These are phyloP conservation scores for Camellia sinensis DNA, from an alignment of 148 eudicot genomes.

Conservation along the genomic window DNA sequence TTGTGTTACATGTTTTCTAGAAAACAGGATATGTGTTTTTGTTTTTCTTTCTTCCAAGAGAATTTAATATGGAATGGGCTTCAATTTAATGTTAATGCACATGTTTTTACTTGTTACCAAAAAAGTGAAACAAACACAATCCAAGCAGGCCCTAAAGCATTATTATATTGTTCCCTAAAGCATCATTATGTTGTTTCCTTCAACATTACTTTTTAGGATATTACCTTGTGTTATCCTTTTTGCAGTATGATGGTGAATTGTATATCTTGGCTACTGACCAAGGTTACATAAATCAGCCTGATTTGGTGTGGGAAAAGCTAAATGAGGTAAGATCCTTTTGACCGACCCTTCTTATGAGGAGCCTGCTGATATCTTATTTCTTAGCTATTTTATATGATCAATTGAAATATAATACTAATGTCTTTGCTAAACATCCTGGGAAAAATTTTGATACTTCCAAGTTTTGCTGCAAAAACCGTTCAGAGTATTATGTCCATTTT, in stretches of 20 bases:
- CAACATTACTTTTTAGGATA: background rate
- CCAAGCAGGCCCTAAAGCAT: background rate
- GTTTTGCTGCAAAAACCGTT: background rate
- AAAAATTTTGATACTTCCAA: background rate
- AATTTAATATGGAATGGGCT: background rate
- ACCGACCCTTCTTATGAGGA: background rate
- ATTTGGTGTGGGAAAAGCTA: slow-evolving; percentile 92
- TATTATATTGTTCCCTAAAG: background rate
- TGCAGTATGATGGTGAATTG: slow-evolving; percentile 76
- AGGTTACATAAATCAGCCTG: slow-evolving; percentile 93
- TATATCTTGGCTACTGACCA: slow-evolving; percentile 87
- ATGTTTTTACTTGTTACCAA: background rate
- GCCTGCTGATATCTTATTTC: background rate
- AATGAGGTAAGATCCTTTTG: slow-evolving; percentile 65
- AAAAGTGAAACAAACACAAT: background rate
- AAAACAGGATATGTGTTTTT: background rate
- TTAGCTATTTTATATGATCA: background rate
- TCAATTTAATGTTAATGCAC: background rate
- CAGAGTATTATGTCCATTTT: background rate
- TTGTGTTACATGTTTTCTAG: background rate
- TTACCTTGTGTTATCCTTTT: slow-evolving; percentile 19
- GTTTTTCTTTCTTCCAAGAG: background rate
- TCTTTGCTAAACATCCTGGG: background rate
- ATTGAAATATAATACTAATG: background rate
- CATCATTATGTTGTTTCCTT: background rate